These are phyloP conservation scores for Coemansia sp. DNA, from an alignment of 192 early-diverging fungal species.

Conservation along the genomic window DNA sequence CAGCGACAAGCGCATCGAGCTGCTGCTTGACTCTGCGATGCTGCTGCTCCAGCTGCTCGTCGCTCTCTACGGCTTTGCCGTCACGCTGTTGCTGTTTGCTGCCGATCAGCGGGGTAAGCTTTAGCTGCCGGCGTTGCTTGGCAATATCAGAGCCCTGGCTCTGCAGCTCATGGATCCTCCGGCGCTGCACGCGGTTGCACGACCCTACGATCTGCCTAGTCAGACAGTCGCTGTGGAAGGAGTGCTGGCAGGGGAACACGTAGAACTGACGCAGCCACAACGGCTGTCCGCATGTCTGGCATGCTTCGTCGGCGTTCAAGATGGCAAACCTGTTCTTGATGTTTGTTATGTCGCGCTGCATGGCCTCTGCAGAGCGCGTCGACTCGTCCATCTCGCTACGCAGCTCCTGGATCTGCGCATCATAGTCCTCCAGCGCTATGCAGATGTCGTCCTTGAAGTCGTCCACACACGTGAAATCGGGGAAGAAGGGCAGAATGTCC, in stretches of 20 bases:
- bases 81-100: constrained; percentile 1
- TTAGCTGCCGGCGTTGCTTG: constrained; percentile 41
- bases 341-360: constrained; percentile 85
- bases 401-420: constrained; percentile 83
- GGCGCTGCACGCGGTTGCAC: constrained; percentile 49
- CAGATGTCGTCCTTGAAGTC: constrained; percentile 98
- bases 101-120: constrained; percentile 29
- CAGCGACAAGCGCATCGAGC: constrained; percentile 73
- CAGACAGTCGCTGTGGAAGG: constrained; percentile 92
- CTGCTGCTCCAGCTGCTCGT: constrained; percentile 52
- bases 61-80: constrained; percentile 18
- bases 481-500: constrained; percentile 96
- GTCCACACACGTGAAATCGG: constrained; percentile 95
- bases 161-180: constrained; percentile 53
- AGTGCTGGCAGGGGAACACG: constrained; percentile 94
- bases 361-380: constrained; percentile 86
- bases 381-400: constrained; percentile 96
- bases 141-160: constrained; percentile 35
- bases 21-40: constrained; percentile 58
- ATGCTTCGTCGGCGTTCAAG: constrained; percentile 60
- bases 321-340: constrained; percentile 72
- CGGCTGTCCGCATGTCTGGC: constrained; percentile 74
- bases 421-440: constrained; percentile 89
- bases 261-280: constrained; percentile 88
- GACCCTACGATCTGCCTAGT: constrained; percentile 61